A percentile compares a stretch with the other conserved stretches of the same genome.
Conservation (phyloP, 2,329 filamentous ascomycete genomes). For the Lachnellula suecica region DNA sequence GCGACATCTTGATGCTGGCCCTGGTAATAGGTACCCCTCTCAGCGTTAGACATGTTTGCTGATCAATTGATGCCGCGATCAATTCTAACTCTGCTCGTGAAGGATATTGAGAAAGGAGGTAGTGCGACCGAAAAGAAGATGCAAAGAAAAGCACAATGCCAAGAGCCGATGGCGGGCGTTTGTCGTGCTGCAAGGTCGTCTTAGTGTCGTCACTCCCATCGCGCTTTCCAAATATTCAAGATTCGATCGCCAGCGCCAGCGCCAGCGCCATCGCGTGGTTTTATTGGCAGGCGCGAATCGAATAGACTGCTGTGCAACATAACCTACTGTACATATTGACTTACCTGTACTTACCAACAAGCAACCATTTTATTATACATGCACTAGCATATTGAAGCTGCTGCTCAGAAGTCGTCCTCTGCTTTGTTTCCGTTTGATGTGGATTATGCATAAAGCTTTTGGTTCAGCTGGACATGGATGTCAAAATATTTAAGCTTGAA, state of each 20-base stretch:
- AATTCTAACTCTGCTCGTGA: background rate
- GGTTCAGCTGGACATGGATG: background rate
- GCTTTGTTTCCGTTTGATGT: background rate
- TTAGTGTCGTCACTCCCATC: background rate
- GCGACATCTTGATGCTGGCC: slow-evolving; percentile 20
- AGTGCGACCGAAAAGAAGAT: background rate
- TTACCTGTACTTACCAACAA: too few species aligned
- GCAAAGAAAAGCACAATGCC: background rate
- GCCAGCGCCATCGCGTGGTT: too few species aligned
- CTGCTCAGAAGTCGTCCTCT: background rate
- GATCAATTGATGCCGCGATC: too few species aligned
- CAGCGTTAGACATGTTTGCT: too few species aligned
- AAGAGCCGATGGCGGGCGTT: background rate
- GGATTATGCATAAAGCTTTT: background rate
- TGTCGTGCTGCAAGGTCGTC: background rate
- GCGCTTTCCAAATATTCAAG: background rate
- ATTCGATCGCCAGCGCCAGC: too few species aligned
- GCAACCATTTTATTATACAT: too few species aligned
- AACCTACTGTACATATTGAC: too few species aligned
- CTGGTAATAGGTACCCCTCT: background rate
- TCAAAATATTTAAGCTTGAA: background rate
- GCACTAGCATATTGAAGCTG: background rate
- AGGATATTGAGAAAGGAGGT: background rate
- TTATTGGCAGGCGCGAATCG: too few species aligned
- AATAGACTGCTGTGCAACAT: too few species aligned